Evolutionary conservation across 805 yeast genomes (phyloP), one percentile per base, ranked within the genome.

Genomic region (Saccharomycopsis sp.): DNA sequence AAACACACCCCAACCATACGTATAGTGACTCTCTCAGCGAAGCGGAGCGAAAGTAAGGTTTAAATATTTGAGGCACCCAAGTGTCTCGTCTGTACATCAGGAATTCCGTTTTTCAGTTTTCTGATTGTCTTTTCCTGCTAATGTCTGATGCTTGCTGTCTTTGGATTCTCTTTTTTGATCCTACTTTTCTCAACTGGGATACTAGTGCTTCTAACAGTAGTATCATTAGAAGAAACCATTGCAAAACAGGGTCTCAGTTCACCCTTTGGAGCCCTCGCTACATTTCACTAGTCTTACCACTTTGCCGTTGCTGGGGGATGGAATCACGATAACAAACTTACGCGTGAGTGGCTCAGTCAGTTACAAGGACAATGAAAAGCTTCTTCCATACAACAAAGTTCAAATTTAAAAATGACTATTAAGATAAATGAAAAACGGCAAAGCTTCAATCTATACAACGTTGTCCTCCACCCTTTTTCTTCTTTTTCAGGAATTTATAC

Each of bases 11-110:
- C n/a, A 29, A 29, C 37, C 5, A 29, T 12, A 7, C 37, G 9
- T 12, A 12, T 29, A 29, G 37, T 29, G 37, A 29, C 37, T 29
- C 37, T 29, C 37, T 29, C 37, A 29, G 37, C 37, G 37, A 29
- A 29, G 37, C 37, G 37, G 37, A 44, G 21, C 48, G 12, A 12
- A 44, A 44, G 21, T 18, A 44, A 44, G 48, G 48, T 44, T 44
- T 44, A 20, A 12, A 12, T 44, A 44, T 44, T 44, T 44, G 48
- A 44, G 48, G 48, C 48, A 44, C 12, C 48, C 21, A 44, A 44
- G 37, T 44, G 48, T 44, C 48, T 44, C 48, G 48, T 44, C 48
- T 44, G 48, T 44, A 44, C 48, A 44, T 44, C 4, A 44, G 48
- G 48, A 44, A 44, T 29, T 29, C 37, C 12, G 37, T 29, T 29